Evolutionary conservation across 495 filamentous ascomycete species (phyloP), one percentile per base, ranked within the genome.

Genomic region (Penicillium antarcticum): DNA sequence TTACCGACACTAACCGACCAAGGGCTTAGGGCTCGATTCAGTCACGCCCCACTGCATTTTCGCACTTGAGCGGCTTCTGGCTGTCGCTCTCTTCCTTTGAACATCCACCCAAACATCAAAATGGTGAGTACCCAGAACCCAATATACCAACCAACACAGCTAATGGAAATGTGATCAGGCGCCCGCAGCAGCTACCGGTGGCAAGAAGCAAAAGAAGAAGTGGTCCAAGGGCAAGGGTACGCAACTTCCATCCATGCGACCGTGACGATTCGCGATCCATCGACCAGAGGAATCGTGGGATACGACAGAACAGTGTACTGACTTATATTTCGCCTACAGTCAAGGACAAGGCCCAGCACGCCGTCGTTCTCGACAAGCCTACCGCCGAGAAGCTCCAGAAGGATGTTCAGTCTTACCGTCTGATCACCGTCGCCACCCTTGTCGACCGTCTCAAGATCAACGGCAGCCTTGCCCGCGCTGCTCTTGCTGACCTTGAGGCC

Each of bases 321-420:
- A 71, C 55, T 59, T 48, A n/a, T 55, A 33, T 54, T 54, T 53
- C 29, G 36, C 45, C 14, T 67, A 72, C 54, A 96, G 95, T 99
- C 80, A 99, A 99, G 92, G 95, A 99, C 84, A 99, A 99, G 90
- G 92, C 95, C 74, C 87, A 97, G 76, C 95, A 99, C 83, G 90
- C 84, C 71, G 84, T 87, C 63, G 74, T 87, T 69, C 81, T 87
- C 75, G 84, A 87, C 71, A 87, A 87, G 76, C 51, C 68, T 64
- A 83, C 78, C 69, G 71, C 73, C 55, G 83, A 87, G 73, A 84
- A 85, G 69, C 76, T 81, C 69, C 85, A 94, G 81, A 97, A 97
- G 81, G 92, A 97, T 82, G 95, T 99, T 61, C 94, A 97, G 77
- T 96, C 95, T 55, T 99, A 97, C 88, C 91, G 95, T 66, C 91